A percentile compares a stretch with the other conserved stretches of the same genome.
These are phyloP conservation scores for Croton laevigatus DNA, from an alignment of 441 rosid genomes.

Conservation along the genomic window DNA sequence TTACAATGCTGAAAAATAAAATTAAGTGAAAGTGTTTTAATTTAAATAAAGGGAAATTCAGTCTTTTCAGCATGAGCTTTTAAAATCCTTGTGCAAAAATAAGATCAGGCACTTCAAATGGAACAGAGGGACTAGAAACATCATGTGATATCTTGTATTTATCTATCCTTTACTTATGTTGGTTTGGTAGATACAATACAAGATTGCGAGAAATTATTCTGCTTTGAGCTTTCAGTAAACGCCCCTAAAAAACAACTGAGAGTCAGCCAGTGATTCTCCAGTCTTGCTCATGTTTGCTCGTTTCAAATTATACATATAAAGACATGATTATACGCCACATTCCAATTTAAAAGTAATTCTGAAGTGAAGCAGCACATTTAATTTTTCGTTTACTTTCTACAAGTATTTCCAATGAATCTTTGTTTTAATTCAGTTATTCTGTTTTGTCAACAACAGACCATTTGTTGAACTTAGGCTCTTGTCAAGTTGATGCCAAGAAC, in stretches of 20 bases:
- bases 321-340: background rate
- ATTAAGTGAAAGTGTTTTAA: too few relatives aligned
- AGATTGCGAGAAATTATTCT: background rate
- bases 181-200: too few relatives aligned
- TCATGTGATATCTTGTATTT: background rate
- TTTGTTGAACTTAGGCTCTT: background rate
- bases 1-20: too few relatives aligned
- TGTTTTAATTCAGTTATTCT: background rate
- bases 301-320: background rate
- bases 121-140: too few relatives aligned
- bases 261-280: background rate
- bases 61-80: too few relatives aligned
- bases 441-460: background rate
- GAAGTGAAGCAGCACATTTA: too few relatives aligned
- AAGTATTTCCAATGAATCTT: too few relatives aligned
- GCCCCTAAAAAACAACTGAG: background rate
- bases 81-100: too few relatives aligned
- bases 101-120: too few relatives aligned
- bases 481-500: background rate
- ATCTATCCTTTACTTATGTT: background rate
- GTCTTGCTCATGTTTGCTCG: background rate
- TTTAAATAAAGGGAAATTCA: too few relatives aligned
- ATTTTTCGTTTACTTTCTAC: too few relatives aligned
- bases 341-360: background rate
- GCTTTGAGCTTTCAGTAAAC: background rate